Evolutionary conservation across 441 rosid genomes (phyloP), one percentile per base, ranked within the genome.

Genomic region (Croton setiger): DNA sequence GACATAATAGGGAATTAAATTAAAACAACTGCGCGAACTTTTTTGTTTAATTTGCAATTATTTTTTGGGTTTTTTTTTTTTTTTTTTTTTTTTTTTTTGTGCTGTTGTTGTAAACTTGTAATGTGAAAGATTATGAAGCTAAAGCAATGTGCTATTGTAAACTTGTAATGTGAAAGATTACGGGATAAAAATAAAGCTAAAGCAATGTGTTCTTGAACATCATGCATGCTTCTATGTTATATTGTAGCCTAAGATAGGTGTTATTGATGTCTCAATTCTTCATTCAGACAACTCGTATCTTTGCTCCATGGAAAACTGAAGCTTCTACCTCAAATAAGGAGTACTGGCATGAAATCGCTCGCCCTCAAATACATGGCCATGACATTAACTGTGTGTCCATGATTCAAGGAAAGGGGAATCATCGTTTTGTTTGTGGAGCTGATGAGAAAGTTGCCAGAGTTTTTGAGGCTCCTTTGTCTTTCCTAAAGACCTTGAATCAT

Each of bases 361-460:
- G 97, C 44, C 99, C 99, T 73, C 99, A 94, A 84, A 84, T 94
- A 81, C 99, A 94, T 77, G 99, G 99, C 27, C 99, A 94, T 66
- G 98, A 92, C 74, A 87, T 94, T 49, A 92, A 90, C 47, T 91
- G 96, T 78, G 90, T 83, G 60, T 76, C 89, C 73, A 83, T 92
- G 72, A 85, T 94, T 66, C 91, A 76, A 79, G 99, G 96, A 64
- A 84, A 85, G 75, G 96, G 96, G 44, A 92, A 92, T 80, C 91
- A 90, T 80, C 91, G 90, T 59, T 94, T 88, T 83, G 85, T 94
- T 27, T 76, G 98, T 77, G 99, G 99, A 68, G 97, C 99, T 53
- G 99, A 92, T 66, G 98, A 94, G 87, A 94, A 92, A 84, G 99
- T 94, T 76, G 87, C 86, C 47, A 82, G 98, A 82, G 97, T 94